Percentiles rank a stretch among this genome's conserved stretches.
Conservation (phyloP, 1,139 yeast genomes). For the Blastobotrys serpentis region DNA sequence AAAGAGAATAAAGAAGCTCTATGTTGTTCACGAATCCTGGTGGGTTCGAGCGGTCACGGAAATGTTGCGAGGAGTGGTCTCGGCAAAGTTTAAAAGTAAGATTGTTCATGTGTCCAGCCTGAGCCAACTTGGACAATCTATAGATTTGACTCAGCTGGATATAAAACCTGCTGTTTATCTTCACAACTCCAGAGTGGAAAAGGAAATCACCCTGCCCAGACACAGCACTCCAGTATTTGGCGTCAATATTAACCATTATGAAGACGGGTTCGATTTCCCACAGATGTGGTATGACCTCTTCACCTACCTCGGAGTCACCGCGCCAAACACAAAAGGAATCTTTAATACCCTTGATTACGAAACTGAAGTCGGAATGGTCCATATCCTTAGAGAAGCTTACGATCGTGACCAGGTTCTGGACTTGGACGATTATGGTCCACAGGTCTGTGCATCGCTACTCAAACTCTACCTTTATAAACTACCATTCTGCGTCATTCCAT, state of each 20-base stretch:
- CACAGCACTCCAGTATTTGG: constrained; percentile 40
- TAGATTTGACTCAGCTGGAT: constrained; percentile 75
- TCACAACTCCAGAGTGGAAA: constrained; percentile 45
- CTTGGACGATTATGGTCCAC: constrained; percentile 41
- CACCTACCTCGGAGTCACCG: constrained; percentile 26
- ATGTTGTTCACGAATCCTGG: constrained; percentile 91
- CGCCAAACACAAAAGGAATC: constrained; percentile 30
- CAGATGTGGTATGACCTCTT: constrained; percentile 35
- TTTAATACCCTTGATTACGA: constrained; percentile 26
- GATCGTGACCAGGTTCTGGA: constrained; percentile 42
- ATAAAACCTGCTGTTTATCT: constrained; percentile 73
- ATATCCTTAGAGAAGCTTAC: constrained; percentile 38
- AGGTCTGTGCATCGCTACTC: constrained; percentile 38
- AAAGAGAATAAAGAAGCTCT: constrained; percentile 58
- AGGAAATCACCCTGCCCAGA: constrained; percentile 37
- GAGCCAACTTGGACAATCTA: constrained; percentile 60
- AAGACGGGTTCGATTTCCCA: constrained; percentile 28
- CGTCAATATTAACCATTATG: constrained; percentile 28
- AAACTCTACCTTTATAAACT: constrained; percentile 39
- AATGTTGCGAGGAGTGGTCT: constrained; percentile 61
- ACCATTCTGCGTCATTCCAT: constrained; percentile 39
- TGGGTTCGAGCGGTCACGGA: constrained; percentile 78
- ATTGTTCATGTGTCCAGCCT: constrained; percentile 56
- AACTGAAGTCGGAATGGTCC: constrained; percentile 27
- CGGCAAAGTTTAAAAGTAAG: constrained; percentile 45